These are phyloP conservation scores for Pyrenophora tritici-repentis DNA, from an alignment of 2,329 filamentous ascomycete genomes.

Conservation along the genomic window DNA sequence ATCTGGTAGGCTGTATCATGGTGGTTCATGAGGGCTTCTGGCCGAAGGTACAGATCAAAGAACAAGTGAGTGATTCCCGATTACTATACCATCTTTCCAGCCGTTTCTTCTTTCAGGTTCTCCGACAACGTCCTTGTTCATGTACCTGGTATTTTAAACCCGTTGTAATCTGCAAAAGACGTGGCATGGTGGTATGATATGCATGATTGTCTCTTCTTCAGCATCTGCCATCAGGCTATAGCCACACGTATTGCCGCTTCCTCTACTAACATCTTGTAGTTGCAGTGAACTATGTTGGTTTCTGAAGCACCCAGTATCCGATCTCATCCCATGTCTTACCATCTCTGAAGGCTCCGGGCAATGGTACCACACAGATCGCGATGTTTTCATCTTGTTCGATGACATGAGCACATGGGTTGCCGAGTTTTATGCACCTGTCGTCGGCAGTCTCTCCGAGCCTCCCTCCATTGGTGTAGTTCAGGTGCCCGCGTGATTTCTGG, in stretches of 20 bases:
- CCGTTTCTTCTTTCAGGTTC: too few relatives aligned
- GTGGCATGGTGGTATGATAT: background rate
- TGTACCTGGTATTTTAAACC: too few relatives aligned
- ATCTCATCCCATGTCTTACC: background rate
- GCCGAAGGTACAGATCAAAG: background rate
- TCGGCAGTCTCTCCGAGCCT: background rate
- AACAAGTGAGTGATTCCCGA: background rate
- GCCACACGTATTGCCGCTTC: background rate
- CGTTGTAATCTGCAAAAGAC: too few relatives aligned
- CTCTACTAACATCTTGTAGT: background rate
- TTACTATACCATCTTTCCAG: background rate
- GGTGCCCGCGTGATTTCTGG: too few relatives aligned
- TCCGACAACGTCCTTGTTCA: too few relatives aligned
- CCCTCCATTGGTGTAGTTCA: too few relatives aligned
- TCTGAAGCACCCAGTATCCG: background rate
- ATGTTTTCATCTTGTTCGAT: background rate
- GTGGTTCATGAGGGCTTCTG: too few relatives aligned
- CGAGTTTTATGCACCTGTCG: background rate
- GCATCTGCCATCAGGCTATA: background rate
- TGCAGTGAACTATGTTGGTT: too few relatives aligned
- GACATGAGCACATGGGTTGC: background rate
- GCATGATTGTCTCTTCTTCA: background rate
- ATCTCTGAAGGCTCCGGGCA: background rate
- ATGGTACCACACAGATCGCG: background rate
- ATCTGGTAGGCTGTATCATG: too few relatives aligned